Conservation (phyloP, 345 rosid genomes). For the Salix exigua region DNA sequence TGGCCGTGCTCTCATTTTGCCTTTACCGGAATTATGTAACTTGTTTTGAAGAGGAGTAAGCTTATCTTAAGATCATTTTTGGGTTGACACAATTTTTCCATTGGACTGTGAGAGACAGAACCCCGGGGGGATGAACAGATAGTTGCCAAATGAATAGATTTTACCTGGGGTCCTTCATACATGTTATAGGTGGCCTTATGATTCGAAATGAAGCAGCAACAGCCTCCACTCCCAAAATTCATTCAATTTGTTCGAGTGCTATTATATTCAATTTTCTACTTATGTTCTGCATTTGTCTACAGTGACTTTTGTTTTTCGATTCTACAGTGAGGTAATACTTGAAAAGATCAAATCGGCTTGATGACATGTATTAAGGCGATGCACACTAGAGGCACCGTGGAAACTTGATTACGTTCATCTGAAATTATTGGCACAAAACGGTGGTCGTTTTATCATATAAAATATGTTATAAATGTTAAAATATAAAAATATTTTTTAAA, state of each 20-base stretch:
- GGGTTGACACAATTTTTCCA: neutral
- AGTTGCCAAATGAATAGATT: neutral
- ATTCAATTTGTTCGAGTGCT: neutral
- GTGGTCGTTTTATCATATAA: neutral
- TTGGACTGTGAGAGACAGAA: neutral
- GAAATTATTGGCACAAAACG: neutral
- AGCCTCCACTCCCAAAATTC: neutral
- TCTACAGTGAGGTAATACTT: neutral
- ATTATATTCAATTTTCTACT: neutral
- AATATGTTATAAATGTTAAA: neutral
- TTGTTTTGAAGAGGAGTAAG: neutral
- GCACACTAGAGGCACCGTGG: neutral
- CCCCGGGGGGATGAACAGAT: neutral
- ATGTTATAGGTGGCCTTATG: neutral
- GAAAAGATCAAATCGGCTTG: neutral
- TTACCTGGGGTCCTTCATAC: neutral
- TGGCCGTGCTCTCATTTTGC: neutral
- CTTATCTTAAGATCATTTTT: neutral
- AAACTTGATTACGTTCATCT: neutral
- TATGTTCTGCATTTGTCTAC: neutral
- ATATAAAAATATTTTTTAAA: too few relatives aligned
- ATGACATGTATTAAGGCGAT: neutral
- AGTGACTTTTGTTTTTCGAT: neutral
- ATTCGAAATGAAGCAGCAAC: neutral
- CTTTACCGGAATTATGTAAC: too few relatives aligned